Conservation (phyloP, 352 stramenopile species). For the Nothophytophthora sp. region DNA sequence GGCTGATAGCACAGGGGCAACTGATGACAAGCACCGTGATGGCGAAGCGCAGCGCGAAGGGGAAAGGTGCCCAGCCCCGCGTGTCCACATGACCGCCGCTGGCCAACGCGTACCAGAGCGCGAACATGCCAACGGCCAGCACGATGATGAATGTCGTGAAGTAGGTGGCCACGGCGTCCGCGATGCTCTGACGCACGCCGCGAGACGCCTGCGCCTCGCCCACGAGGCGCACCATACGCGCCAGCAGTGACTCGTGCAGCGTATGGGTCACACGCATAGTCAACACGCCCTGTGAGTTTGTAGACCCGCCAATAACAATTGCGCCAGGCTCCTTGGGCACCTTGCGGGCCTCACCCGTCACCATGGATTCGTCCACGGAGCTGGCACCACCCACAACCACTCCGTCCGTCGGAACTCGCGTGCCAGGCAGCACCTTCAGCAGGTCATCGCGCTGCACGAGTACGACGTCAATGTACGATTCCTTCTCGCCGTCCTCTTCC, state of each 20-base stretch:
- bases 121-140: too few relatives aligned
- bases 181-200: too few relatives aligned
- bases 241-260: conserved; percentile 68
- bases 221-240: conserved; percentile 82
- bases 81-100: too few relatives aligned
- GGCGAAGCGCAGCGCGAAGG: conserved; percentile 78
- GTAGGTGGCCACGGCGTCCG: too few relatives aligned
- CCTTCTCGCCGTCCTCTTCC: conserved; percentile 44
- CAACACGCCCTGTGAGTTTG: conserved; percentile 81
- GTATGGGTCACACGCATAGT: conserved; percentile 84
- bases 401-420: conserved; percentile 82
- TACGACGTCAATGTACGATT: conserved; percentile 80
- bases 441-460: conserved; percentile 83
- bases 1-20: conserved; percentile 81
- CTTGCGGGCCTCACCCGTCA: conserved; percentile 89
- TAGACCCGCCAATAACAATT: conserved; percentile 86
- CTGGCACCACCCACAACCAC: conserved; percentile 71
- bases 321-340: conserved; percentile 77
- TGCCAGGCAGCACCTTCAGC: conserved; percentile 67
- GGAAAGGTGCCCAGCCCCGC: conserved; percentile 30
- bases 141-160: too few relatives aligned
- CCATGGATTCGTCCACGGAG: conserved; percentile 80
- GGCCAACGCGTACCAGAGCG: too few relatives aligned
- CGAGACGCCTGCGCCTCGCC: conserved; percentile 73
- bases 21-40: conserved; percentile 91